These are phyloP conservation scores for Boletus subparvulus DNA, from an alignment of 768 basidiomycete species.

Conservation along the genomic window DNA sequence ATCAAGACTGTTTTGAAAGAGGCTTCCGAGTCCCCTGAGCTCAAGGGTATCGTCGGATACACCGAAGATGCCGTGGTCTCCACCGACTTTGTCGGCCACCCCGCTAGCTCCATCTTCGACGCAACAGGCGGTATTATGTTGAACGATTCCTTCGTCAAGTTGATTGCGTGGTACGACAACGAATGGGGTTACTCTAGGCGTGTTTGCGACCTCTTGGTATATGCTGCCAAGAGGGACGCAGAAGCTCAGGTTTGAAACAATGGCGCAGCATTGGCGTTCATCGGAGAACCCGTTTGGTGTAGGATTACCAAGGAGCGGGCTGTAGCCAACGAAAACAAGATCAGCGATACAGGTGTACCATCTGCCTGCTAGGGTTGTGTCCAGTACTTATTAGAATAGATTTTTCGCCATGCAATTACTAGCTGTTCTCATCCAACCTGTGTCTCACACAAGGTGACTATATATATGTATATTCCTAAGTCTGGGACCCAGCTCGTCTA, in stretches of 20 bases:
- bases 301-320: slow-evolving; percentile 9
- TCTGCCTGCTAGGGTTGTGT: neutral
- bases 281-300: slow-evolving; percentile 4
- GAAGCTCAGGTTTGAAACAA: slow-evolving; percentile 20
- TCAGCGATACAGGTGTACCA: slow-evolving; percentile 13
- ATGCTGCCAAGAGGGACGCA: slow-evolving; percentile 72
- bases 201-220: slow-evolving; percentile 86
- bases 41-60: slow-evolving; percentile 82
- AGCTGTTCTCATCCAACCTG: too few relatives aligned
- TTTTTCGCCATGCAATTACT: neutral
- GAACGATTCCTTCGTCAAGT: slow-evolving; percentile 93
- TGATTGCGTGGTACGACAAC: slow-evolving; percentile 95
- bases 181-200: slow-evolving; percentile 94
- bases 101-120: slow-evolving; percentile 88
- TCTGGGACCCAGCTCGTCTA: too few relatives aligned
- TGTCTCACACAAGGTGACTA: too few relatives aligned
- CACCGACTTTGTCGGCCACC: slow-evolving; percentile 84
- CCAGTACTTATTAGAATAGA: slow-evolving; percentile 10
- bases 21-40: slow-evolving; percentile 61
- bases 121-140: slow-evolving; percentile 90
- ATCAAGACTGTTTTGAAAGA: slow-evolving; percentile 86
- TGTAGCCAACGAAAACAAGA: slow-evolving; percentile 2
- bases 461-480: too few relatives aligned
- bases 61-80: slow-evolving; percentile 94
- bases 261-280: neutral